phyloP scores from a whole-genome alignment of 164 flowering plant genomes.

The Malania oleifera region DNA sequence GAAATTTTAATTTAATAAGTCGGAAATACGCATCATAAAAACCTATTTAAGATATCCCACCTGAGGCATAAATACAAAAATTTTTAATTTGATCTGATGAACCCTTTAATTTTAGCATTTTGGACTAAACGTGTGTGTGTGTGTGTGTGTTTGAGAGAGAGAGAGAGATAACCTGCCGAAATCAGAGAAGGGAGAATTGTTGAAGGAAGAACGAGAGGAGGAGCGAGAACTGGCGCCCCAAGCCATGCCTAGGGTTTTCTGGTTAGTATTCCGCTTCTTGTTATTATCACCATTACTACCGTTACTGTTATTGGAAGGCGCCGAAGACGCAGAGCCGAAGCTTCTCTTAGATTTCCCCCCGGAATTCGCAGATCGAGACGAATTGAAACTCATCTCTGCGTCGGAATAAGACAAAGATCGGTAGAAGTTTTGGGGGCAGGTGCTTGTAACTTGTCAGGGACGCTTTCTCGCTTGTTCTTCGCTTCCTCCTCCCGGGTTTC shows the following conservation, averaged over 20 bases:
- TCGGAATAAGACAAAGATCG: neutral
- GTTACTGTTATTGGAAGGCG: constrained; percentile 13
- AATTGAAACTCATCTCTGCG: constrained; percentile 39
- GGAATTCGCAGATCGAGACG: constrained; percentile 43
- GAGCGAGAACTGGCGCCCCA: constrained; percentile 85
- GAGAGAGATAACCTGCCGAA: constrained; percentile 57
- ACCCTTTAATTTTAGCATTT: no score
- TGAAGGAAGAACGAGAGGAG: constrained; percentile 58
- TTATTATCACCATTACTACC: constrained; percentile 6
- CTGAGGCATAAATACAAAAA: no score
- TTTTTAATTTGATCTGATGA: no score
- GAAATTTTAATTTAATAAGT: no score
- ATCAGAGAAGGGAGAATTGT: constrained; percentile 63
- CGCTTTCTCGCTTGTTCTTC: no score
- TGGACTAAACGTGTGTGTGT: no score
- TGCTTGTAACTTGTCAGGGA: no score
- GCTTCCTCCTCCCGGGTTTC: no score
- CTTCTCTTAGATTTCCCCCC: constrained; percentile 39
- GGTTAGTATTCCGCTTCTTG: constrained; percentile 43
- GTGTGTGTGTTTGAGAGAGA: no score
- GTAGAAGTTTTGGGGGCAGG: neutral
- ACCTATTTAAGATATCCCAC: no score
- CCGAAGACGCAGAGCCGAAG: constrained; percentile 31
- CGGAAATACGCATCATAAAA: no score
- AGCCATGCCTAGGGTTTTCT: constrained; percentile 88